Evolutionary conservation across 805 yeast species (phyloP), one percentile per base, ranked within the genome.

Genomic region (Kodamaea kaohsiungensis): DNA sequence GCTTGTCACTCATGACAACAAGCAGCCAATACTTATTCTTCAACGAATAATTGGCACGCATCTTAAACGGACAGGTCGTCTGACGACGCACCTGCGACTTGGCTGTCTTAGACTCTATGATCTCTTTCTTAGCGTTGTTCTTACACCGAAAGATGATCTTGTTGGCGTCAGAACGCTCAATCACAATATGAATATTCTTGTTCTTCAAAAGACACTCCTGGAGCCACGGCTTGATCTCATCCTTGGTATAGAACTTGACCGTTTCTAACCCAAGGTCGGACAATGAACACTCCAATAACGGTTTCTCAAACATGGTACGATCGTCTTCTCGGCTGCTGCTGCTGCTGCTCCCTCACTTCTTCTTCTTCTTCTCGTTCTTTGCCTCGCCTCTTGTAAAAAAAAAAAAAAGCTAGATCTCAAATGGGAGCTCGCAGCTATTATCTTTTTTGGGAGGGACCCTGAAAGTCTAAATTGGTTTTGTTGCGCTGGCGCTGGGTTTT

Each of bases 111-210:
- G 33, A 37, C 53, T 53, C 60, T 19, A 52, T 48, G 51, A 52
- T 49, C 50, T 56, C 59, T 50, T 59, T 57, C 38, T 55, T 53
- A 19, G 59, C 38, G 57, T 59, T 33, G 33, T 79, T 74, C 59
- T 82, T 84, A 63, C 89, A 85, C 61, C 82, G 81, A 69, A 85
- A 85, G 15, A 84, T 82, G 16, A 85, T 83, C 65, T 85, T 85
- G 45, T 79, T 70, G 48, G 75, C 78, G 65, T 85, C 89, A 2
- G 86, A 81, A 30, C 89, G 68, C 68, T 83, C 88, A 53, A 85
- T 84, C 13, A 83, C 88, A 10, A 85, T 73, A 52, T 76, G 77
- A 42, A 83, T 77, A 4, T 86, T 85, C 57, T 74, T 75, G 7
- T 73, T 67, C n/a, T 70, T 68, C 49, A 77, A 70, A 53, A 82